phyloP scores from a whole-genome alignment of 495 filamentous ascomycete genomes.

The Penicillium dipodomyicola region DNA sequence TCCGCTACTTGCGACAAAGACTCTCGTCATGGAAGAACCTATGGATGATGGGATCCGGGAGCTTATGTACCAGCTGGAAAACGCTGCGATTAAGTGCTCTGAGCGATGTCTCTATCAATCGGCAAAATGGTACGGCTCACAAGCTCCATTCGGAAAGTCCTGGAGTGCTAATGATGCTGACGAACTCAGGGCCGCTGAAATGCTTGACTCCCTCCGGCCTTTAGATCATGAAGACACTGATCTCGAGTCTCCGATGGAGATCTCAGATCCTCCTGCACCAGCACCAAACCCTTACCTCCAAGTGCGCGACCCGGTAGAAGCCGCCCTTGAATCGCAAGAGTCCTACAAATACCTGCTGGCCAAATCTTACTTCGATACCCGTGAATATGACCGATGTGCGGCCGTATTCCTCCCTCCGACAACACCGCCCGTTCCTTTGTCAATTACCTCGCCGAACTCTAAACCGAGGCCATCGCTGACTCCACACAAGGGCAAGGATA shows the following conservation, averaged over 20 bases:
- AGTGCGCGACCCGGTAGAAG: slow-evolving; percentile 61
- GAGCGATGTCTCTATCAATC: slow-evolving; percentile 96
- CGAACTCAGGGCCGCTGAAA: slow-evolving; percentile 82
- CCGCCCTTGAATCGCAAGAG: slow-evolving; percentile 75
- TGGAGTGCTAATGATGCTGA: slow-evolving; percentile 7
- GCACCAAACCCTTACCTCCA: slow-evolving; percentile 48
- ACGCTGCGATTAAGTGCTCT: slow-evolving; percentile 83
- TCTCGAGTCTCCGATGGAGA: slow-evolving; percentile 58
- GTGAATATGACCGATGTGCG: slow-evolving; percentile 92
- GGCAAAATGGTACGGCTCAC: slow-evolving; percentile 76
- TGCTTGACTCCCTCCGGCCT: slow-evolving; percentile 73
- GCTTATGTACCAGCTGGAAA: slow-evolving; percentile 67
- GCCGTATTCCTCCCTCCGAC: slow-evolving; percentile 80
- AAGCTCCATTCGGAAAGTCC: too few relatives aligned
- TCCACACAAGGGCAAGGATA: slow-evolving; percentile 56
- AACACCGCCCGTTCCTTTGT: slow-evolving; percentile 59
- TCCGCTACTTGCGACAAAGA: not conserved
- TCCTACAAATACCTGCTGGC: slow-evolving; percentile 81
- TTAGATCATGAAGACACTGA: slow-evolving; percentile 52
- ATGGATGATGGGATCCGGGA: slow-evolving; percentile 44
- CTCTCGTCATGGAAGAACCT: slow-evolving; percentile 36
- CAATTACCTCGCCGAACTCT: slow-evolving; percentile 44
- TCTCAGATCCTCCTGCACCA: slow-evolving; percentile 31
- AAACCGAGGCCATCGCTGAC: slow-evolving; percentile 39
- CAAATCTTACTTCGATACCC: slow-evolving; percentile 93